A percentile compares a stretch with the other conserved stretches of the same genome.
These are phyloP conservation scores for Corymbia maculata DNA, from an alignment of 345 rosid species.

Conservation along the genomic window DNA sequence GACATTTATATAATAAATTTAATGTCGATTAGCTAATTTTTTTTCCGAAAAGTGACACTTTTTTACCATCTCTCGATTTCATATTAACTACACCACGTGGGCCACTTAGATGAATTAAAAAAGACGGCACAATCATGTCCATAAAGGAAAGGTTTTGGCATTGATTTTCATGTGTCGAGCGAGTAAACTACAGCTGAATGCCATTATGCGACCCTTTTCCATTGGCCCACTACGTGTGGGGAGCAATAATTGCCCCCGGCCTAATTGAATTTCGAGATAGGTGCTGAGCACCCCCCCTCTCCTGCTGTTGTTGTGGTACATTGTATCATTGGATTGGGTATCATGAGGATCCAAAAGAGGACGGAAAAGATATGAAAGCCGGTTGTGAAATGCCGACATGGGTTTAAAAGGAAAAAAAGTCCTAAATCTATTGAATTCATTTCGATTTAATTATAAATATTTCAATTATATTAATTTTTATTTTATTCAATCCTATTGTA, in stretches of 20 bases:
- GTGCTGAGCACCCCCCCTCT: not conserved
- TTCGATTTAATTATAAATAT: fast-evolving
- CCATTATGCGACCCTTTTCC: not conserved
- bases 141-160: not conserved
- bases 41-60: no score
- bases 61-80: not conserved
- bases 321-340: not conserved
- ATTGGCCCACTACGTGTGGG: not conserved
- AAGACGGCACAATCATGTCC: not conserved
- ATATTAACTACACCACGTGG: not conserved
- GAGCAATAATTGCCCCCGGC: not conserved
- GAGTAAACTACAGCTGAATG: not conserved
- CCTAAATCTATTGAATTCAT: no score
- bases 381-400: not conserved
- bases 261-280: not conserved
- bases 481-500: no score
- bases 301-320: not conserved
- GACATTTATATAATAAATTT: no score
- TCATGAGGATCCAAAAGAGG: not conserved
- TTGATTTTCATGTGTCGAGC: not conserved
- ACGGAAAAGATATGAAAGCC: not conserved
- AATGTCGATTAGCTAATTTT: no score
- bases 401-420: fast-evolving
- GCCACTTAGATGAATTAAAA: not conserved
- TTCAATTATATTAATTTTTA: no score